Percentiles rank a stretch among this genome's conserved stretches.
phyloP scores from a whole-genome alignment of 306 rosid genomes.

The Morella rubra region DNA sequence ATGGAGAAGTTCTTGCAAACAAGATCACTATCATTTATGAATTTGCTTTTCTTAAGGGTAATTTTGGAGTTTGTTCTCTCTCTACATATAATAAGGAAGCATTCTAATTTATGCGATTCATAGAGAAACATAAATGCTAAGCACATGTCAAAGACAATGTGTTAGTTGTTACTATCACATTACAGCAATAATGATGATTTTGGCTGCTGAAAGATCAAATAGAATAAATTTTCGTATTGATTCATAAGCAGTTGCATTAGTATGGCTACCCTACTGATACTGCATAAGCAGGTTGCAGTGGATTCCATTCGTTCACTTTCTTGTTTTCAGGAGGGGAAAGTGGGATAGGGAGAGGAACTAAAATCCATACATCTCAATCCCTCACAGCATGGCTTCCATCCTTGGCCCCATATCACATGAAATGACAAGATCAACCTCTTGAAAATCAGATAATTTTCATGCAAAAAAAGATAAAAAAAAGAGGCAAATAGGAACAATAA shows the following conservation, averaged over 20 bases:
- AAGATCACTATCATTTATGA: neutral
- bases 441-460: neutral
- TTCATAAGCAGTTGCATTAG: neutral
- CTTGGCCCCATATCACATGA: neutral
- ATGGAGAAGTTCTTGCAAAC: neutral
- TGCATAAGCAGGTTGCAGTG: neutral
- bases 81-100: neutral
- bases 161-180: neutral
- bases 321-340: neutral
- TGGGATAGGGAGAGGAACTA: neutral
- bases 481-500: neutral
- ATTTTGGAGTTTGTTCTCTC: neutral
- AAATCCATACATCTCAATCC: neutral
- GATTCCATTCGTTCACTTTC: neutral
- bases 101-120: neutral
- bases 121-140: neutral
- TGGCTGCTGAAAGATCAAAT: neutral
- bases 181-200: neutral
- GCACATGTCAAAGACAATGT: neutral
- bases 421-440: neutral
- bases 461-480: neutral
- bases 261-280: neutral
- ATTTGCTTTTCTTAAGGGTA: neutral
- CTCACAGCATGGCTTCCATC: neutral
- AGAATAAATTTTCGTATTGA: neutral